These are phyloP conservation scores for Oryza brachyantha DNA, from an alignment of 176 grass and related monocot genomes.

Conservation along the genomic window DNA sequence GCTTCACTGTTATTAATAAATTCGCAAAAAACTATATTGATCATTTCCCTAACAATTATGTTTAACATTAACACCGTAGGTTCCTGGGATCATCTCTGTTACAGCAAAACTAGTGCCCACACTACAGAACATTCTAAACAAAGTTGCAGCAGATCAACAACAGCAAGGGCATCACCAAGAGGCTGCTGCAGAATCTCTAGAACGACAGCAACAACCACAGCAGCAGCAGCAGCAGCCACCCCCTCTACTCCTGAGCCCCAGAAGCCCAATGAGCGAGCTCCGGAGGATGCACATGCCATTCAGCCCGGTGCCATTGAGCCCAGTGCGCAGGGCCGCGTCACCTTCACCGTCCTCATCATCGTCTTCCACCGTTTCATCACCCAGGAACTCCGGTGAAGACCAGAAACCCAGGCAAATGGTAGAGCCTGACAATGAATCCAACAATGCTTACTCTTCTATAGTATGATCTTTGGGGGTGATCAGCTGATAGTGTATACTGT, in stretches of 20 bases:
- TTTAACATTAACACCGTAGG: constrained; percentile 35
- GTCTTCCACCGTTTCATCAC: constrained; percentile 31
- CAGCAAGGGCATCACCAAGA: constrained; percentile 37
- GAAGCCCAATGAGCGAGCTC: constrained; percentile 40
- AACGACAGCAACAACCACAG: background rate
- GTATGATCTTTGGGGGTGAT: constrained; percentile 27
- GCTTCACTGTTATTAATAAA: background rate
- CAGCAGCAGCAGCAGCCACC: constrained; percentile 24
- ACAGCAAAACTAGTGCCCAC: constrained; percentile 65
- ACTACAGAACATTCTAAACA: constrained; percentile 64
- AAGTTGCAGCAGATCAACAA: constrained; percentile 41
- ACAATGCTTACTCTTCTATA: constrained; percentile 49
- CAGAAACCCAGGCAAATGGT: constrained; percentile 28
- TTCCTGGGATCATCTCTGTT: constrained; percentile 70
- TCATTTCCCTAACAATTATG: background rate
- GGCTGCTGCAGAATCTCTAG: constrained; percentile 21
- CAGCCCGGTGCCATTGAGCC: constrained; percentile 34
- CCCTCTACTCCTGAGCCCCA: constrained; percentile 43
- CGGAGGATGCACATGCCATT: constrained; percentile 36
- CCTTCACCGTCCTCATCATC: constrained; percentile 20
- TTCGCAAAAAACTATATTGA: background rate
- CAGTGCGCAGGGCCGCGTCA: constrained; percentile 7
- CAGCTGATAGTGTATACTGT: constrained; percentile 3
- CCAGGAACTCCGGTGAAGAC: constrained; percentile 29
- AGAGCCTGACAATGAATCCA: constrained; percentile 31